Conservation (phyloP, 352 stramenopile genomes). For the Phytophthora brassicae region DNA sequence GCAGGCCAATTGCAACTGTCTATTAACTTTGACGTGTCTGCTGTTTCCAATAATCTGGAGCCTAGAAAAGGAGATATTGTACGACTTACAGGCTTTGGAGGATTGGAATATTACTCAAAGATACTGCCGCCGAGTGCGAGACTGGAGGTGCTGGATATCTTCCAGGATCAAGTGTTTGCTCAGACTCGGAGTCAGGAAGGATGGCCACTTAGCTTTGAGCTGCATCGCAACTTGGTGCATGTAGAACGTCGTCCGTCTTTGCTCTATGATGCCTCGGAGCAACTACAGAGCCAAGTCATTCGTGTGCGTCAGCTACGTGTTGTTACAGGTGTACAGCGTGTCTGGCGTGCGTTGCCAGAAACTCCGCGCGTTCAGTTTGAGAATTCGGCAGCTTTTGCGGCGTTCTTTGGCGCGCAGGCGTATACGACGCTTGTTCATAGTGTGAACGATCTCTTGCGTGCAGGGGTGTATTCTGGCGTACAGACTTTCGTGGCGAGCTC, state of each 20-base stretch:
- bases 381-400: constrained; percentile 46
- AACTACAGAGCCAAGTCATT: constrained; percentile 56
- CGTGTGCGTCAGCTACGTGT: constrained; percentile 49
- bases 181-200: constrained; percentile 61
- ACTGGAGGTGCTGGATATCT: constrained; percentile 61
- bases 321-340: constrained; percentile 35
- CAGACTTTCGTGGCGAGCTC: constrained; percentile 39
- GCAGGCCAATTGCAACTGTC: constrained; percentile 65
- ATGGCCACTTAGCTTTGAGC: constrained; percentile 62
- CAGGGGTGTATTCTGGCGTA: constrained; percentile 47
- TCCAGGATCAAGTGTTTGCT: constrained; percentile 65
- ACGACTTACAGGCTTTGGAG: constrained; percentile 58
- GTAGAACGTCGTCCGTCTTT: constrained; percentile 64
- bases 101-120: constrained; percentile 73
- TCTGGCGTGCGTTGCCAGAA: constrained; percentile 52
- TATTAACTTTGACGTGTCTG: constrained; percentile 54
- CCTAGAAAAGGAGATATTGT: constrained; percentile 61
- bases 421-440: constrained; percentile 44
- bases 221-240: constrained; percentile 68
- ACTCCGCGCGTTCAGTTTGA: constrained; percentile 42
- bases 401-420: constrained; percentile 45
- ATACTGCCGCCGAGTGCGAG: constrained; percentile 44
- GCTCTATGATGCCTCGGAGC: constrained; percentile 48
- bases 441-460: constrained; percentile 34
- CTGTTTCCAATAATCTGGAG: constrained; percentile 37